A percentile compares a stretch with the other conserved stretches of the same genome.
phyloP scores from a whole-genome alignment of 2,329 filamentous ascomycete genomes.

The Samsoniella hepiali region DNA sequence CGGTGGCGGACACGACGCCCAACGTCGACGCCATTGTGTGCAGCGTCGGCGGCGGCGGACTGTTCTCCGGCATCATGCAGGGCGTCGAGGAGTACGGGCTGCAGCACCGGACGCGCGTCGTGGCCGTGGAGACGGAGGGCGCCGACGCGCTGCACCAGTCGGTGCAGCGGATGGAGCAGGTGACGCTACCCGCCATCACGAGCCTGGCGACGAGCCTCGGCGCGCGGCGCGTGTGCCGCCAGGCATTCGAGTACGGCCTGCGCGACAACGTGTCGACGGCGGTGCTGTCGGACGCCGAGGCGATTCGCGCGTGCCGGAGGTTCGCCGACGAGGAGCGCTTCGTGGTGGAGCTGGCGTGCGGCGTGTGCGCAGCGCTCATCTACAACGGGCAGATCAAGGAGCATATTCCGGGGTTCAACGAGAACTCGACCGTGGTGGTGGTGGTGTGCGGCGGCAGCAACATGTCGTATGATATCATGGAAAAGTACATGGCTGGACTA shows the following conservation, averaged over 20 bases:
- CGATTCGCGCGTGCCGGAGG: constrained; percentile 27
- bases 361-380: constrained; percentile 29
- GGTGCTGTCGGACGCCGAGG: constrained; percentile 29
- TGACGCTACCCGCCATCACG: constrained; percentile 67
- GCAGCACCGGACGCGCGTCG: constrained; percentile 41
- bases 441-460: constrained; percentile 33
- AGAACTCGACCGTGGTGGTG: constrained; percentile 29
- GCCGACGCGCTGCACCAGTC: constrained; percentile 62
- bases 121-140: constrained; percentile 71
- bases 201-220: constrained; percentile 70
- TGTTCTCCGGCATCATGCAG: constrained; percentile 71
- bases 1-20: constrained; percentile 40
- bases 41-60: constrained; percentile 74
- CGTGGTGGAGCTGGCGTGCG: constrained; percentile 31
- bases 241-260: constrained; percentile 33
- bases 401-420: constrained; percentile 24
- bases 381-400: constrained; percentile 26
- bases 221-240: constrained; percentile 59
- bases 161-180: constrained; percentile 49
- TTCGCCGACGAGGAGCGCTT: constrained; percentile 30
- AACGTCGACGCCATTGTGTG: constrained; percentile 66
- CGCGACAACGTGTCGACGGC: constrained; percentile 27
- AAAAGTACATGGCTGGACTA: constrained; percentile 20
- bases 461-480: constrained; percentile 32
- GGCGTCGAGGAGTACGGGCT: constrained; percentile 45